A percentile compares a stretch with the other conserved stretches of the same genome.
Evolutionary conservation across 352 stramenopile genomes (phyloP).

Genomic region (Phytophthora cactorum): DNA sequence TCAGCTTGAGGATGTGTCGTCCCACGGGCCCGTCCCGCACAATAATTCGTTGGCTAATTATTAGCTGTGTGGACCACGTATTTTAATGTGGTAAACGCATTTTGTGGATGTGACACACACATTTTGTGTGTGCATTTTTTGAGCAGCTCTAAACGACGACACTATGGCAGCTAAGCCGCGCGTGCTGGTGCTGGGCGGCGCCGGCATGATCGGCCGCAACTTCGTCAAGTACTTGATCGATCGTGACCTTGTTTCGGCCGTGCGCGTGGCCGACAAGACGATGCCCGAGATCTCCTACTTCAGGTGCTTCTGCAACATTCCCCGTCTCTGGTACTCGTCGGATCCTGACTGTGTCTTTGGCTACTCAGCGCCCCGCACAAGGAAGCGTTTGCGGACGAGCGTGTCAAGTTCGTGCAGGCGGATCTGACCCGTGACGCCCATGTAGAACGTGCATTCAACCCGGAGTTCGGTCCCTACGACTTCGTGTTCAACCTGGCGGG

Average conservation of each 20-base stretch:
- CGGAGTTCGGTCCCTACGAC: slow-evolving; percentile 76
- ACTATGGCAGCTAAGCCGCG: slow-evolving; percentile 56
- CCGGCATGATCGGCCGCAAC: slow-evolving; percentile 89
- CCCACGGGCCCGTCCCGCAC: slow-evolving; percentile 4
- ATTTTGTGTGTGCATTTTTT: not conserved
- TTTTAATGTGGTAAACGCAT: not conserved
- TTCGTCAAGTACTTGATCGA: slow-evolving; percentile 86
- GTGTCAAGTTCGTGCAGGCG: slow-evolving; percentile 83
- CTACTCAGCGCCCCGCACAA: slow-evolving; percentile 55
- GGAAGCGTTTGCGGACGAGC: slow-evolving; percentile 66
- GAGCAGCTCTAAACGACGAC: not conserved
- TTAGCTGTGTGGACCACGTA: slow-evolving; percentile 3
- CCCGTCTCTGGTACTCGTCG: not conserved
- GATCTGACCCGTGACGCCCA: slow-evolving; percentile 84
- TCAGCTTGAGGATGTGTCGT: slow-evolving; percentile 3
- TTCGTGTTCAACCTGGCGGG: slow-evolving; percentile 87
- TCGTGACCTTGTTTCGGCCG: slow-evolving; percentile 63
- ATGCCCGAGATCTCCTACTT: slow-evolving; percentile 91
- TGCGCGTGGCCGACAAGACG: slow-evolving; percentile 88
- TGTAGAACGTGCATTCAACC: slow-evolving; percentile 79
- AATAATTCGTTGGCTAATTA: slow-evolving; percentile 19
- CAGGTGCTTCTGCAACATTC: slow-evolving; percentile 33
- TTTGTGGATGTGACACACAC: not conserved
- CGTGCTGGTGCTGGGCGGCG: slow-evolving; percentile 85
- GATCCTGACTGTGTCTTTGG: not conserved